Evolutionary conservation across 371 early-diverging fungal genomes (phyloP).

Genomic region (Dipsacomyces acuminosporus): DNA sequence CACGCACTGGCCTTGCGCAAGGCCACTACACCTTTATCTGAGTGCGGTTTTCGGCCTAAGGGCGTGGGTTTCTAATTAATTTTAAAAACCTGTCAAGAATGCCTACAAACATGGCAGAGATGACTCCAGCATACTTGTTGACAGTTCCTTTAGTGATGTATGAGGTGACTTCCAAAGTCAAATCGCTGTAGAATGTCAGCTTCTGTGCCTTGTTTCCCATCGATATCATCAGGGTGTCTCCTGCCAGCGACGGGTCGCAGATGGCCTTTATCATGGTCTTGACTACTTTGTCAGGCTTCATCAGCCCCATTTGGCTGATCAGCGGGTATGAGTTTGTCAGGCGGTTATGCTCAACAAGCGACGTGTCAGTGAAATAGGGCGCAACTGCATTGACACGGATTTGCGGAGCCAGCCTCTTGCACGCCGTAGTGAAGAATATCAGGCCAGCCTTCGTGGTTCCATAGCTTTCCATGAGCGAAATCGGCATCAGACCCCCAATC

Average conservation of each 20-base stretch:
- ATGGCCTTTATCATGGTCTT: constrained; percentile 59
- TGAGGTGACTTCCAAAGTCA: constrained; percentile 19
- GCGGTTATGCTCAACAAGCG: constrained; percentile 26
- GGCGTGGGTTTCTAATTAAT: not conserved
- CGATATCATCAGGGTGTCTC: constrained; percentile 42
- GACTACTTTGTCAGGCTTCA: constrained; percentile 52
- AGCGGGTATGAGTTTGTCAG: constrained; percentile 25
- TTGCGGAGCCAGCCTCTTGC: constrained; percentile 48
- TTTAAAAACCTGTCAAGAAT: not conserved
- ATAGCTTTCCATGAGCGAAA: constrained; percentile 48
- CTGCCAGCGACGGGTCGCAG: constrained; percentile 51
- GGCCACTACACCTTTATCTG: too few relatives aligned
- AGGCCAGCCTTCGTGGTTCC: constrained; percentile 40
- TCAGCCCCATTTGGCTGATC: constrained; percentile 27
- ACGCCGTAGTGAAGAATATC: constrained; percentile 43
- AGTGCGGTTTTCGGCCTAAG: not conserved
- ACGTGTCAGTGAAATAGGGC: constrained; percentile 51
- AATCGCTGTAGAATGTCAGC: constrained; percentile 23
- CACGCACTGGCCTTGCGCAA: too few relatives aligned
- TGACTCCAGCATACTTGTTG: constrained; percentile 12
- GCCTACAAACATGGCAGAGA: not conserved
- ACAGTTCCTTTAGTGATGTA: constrained; percentile 27
- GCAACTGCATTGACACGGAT: constrained; percentile 55
- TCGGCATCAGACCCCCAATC: constrained; percentile 31
- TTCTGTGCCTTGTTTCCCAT: constrained; percentile 24